Evolutionary conservation across 176 grass and related monocot genomes (phyloP), one percentile per base, ranked within the genome.

Genomic region (Ananas comosus): DNA sequence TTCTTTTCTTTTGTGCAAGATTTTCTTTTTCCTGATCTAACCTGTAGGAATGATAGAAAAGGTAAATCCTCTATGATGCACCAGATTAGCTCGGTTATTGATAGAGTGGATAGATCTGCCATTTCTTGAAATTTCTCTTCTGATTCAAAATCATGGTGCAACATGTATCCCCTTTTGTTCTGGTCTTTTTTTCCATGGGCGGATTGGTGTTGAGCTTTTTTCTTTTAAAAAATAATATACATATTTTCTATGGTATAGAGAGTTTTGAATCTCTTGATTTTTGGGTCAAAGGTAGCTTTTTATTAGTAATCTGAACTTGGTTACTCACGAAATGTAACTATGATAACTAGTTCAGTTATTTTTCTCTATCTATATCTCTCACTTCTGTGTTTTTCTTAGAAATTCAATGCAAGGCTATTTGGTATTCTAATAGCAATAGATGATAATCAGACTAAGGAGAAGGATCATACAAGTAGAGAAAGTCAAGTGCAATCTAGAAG

Each of bases 371-470:
- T 68, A 28, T 63, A 49, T 77, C 56, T 23, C 22, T 73, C 33
- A 59, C 61, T 24, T 33, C 0, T 80, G 56, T 81, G 50, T 50
- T 65, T 75, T 77, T 64, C 75, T 70, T 80, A 97, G 93, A 82
- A 88, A 88, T 97, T 97, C 86, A 97, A 92, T 82, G 84, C 86
- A 21, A 85, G 93, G 52, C 63, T 97, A 68, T 97, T 97, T 77
- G 93, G 90, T 92, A 88, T 92, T 87, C 72, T 97, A 70, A 92
- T 97, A 76, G 93, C 93, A 75, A 86, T 86, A n/a, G 92, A 96
- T 83, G 83, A 82, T 10, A 77, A 66, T 77, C 91, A 85, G 66
- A 72, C 86, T 52, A 97, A 83, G 68, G 83, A 79, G 54, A 85
- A 29, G 54, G 86, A 90, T 23, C 83, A 79, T 70, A 66, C 64